Base-by-base conservation (phyloP, 2,329 filamentous ascomycete species). In the Xylaria sp. region DNA sequence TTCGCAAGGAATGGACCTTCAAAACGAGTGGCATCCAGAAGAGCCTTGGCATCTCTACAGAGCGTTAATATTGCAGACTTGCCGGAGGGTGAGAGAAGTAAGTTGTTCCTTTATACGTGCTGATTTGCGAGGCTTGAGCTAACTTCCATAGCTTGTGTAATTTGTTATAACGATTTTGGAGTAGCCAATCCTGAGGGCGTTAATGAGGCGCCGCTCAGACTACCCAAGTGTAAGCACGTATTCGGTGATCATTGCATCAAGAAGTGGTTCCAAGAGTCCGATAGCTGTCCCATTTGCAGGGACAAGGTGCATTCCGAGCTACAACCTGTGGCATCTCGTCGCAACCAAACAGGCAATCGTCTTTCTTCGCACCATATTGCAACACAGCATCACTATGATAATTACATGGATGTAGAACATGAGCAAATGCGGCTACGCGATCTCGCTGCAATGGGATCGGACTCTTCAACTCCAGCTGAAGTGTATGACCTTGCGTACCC, bases 181-280 rank as follows among this genome's bases (percentile, higher is more conserved):
- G 77, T 81, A 14, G 72, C 77, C 60, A 86, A 82, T 28, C 85
- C 86, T 0, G 87, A 89, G 65, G 86, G 86, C 1, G 74, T 84
- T 19, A 80, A 78, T 47, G 87, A 89, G 70, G 77, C 75, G 2
- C 84, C 87, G 0, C 72, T 89, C 15, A 83, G 84, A 19, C 74
- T 89, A 17, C 87, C 87, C 2, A 83, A 81, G 67, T 89, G 87
- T 78, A 86, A 84, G 67, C 87, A 89, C 67, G 73, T 89, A 6
- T 89, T 89, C 72, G 87, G 87, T 17, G 81, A 88, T 59, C 80
- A 83, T 67, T 89, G 87, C 72, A 86, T 89, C 66, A 87, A 84
- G 72, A 88, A 85, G 67, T 89, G 87, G 87, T 82, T 89, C 43
- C 79, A 85, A 55, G 84, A 88, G 47, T 84, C 84, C 1, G 82